Base-by-base conservation (phyloP, 78 protist species). In the Bigelowiella natans region DNA sequence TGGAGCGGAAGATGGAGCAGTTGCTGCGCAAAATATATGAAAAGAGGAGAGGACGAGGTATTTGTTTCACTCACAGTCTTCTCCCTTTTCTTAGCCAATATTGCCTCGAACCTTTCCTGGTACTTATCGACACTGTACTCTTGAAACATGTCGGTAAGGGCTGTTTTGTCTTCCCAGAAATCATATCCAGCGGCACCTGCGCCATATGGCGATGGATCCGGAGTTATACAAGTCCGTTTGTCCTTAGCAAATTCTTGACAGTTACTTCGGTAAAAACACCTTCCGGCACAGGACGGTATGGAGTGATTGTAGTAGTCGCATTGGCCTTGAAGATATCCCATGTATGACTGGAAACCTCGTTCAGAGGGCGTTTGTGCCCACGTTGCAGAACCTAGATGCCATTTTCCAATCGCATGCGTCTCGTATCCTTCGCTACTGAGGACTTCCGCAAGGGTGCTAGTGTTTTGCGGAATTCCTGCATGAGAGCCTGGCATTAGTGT, bases 381-480 rank as follows among this genome's bases (percentile, higher is more conserved):
- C 18, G 30, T 26, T 34, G 1, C 3, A 34, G 30, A 40, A 18
- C 90, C 90, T 2, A 88, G 37, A 34, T 88, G 83, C 90, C 90
- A 88, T 30, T 51, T 88, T 36, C 90, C 90, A 28, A 88, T 31
- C 31, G 3, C 36, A 31, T 88, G 84, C 85, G 90, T 88, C 31
- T 29, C 87, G 85, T 88, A 88, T 1, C 90, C 85, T 2, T 38
- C 39, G 37, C 1, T 2, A 31, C 73, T 31, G 39, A 89, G 85
- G 1, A 1, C 3, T n/a, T 40, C 40, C 3, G 91, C 63, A 83
- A 89, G 39, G 36, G 64, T 37, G 37, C 29, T n/a, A 28, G 28
- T 29, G 82, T 63, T 85, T 30, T 7, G 28, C n/a, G n/a, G 39
- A 26, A 11, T 30, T 30, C 36, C 36, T 7, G 26, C 28, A 63